A percentile compares a stretch with the other conserved stretches of the same genome.
These are phyloP conservation scores for Waitea zeae DNA, from an alignment of 1,284 basidiomycete species.

Conservation along the genomic window DNA sequence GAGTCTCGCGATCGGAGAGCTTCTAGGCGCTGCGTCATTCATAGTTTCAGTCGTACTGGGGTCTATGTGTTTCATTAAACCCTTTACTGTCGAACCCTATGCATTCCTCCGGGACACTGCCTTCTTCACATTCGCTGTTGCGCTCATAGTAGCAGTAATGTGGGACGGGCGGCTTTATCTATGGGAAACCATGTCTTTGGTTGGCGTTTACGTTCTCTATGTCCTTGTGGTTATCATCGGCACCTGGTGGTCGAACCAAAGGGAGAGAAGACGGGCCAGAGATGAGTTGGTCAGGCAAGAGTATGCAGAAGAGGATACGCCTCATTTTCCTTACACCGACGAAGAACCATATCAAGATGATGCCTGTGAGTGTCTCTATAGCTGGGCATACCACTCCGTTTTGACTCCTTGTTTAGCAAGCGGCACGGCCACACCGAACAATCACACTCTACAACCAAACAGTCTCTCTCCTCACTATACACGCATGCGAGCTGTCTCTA, in stretches of 20 bases:
- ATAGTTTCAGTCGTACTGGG: constrained; percentile 93
- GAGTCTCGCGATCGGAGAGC: constrained; percentile 84
- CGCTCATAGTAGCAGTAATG: constrained; percentile 58
- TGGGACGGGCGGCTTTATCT: constrained; percentile 60
- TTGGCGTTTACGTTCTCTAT: constrained; percentile 67
- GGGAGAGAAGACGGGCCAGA: constrained; percentile 22
- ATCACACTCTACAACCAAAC: too few species aligned
- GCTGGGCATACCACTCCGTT: not conserved
- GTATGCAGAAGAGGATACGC: constrained; percentile 34
- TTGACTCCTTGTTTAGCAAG: constrained; percentile 2
- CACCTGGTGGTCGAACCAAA: constrained; percentile 58
- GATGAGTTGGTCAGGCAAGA: constrained; percentile 43
- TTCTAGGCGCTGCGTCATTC: constrained; percentile 90
- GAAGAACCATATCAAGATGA: constrained; percentile 37
- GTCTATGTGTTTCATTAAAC: constrained; percentile 89
- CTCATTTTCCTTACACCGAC: constrained; percentile 16
- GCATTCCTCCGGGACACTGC: constrained; percentile 88
- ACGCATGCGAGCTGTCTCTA: constrained; percentile 18
- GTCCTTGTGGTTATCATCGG: constrained; percentile 63
- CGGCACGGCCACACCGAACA: too few species aligned
- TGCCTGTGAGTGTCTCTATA: constrained; percentile 25
- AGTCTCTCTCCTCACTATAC: too few species aligned
- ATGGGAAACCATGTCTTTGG: constrained; percentile 62
- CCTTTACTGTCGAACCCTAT: constrained; percentile 67
- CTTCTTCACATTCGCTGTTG: constrained; percentile 78